phyloP scores from a whole-genome alignment of 768 basidiomycete species.

The Cubamyces lactineus region DNA sequence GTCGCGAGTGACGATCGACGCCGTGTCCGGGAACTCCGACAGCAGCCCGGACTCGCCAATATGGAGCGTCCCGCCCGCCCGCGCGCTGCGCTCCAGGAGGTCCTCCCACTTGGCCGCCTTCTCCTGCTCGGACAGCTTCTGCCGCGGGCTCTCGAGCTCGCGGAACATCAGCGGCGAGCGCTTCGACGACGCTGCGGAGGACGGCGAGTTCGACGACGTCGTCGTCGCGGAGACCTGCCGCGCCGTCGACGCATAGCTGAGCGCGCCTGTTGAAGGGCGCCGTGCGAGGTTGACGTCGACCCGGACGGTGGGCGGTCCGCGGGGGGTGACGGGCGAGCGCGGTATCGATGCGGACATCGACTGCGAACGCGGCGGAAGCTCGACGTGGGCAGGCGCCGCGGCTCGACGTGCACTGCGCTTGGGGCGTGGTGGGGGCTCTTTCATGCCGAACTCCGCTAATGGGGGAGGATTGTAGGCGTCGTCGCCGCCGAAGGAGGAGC shows the following conservation, averaged over 20 bases:
- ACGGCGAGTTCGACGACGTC: slow-evolving; percentile 20
- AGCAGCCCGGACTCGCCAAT: slow-evolving; percentile 49
- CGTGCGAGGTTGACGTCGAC: slow-evolving; percentile 20
- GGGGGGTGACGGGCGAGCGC: slow-evolving; percentile 27
- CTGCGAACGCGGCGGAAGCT: slow-evolving; percentile 18
- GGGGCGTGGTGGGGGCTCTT: slow-evolving; percentile 31
- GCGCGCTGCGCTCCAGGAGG: slow-evolving; percentile 63
- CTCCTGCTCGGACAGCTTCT: slow-evolving; percentile 62
- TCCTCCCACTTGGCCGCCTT: slow-evolving; percentile 76
- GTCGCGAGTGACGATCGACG: background rate
- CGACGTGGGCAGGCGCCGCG: slow-evolving; percentile 21
- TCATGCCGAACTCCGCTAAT: slow-evolving; percentile 28
- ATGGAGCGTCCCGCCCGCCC: slow-evolving; percentile 76
- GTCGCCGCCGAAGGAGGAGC: slow-evolving; percentile 53
- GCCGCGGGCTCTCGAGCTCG: slow-evolving; percentile 43
- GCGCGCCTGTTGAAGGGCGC: slow-evolving; percentile 26
- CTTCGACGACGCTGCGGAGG: slow-evolving; percentile 29
- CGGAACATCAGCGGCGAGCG: slow-evolving; percentile 51
- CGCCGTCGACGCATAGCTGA: slow-evolving; percentile 37
- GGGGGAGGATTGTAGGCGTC: slow-evolving; percentile 46
- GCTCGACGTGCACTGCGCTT: slow-evolving; percentile 29
- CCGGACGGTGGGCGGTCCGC: slow-evolving; percentile 19
- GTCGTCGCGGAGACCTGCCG: slow-evolving; percentile 15
- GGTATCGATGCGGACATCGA: slow-evolving; percentile 26
- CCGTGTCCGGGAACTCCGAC: slow-evolving; percentile 40